These are phyloP conservation scores for Aspergillus conjunctus DNA, from an alignment of 495 filamentous ascomycete species.

Conservation along the genomic window DNA sequence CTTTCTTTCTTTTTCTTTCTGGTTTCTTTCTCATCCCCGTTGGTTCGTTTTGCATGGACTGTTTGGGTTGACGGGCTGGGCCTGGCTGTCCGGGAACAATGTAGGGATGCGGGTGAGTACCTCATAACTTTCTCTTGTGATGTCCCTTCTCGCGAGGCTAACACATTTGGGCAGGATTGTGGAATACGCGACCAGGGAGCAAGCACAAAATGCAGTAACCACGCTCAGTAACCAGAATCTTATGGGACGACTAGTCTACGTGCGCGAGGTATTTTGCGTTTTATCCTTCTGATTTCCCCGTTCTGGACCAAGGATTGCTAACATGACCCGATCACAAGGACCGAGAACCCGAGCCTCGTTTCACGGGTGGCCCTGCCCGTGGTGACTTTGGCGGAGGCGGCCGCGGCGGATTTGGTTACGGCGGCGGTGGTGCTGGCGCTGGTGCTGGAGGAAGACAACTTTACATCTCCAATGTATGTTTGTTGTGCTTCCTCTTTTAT, in stretches of 20 bases:
- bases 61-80: conserved; percentile 99
- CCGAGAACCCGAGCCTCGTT: conserved; percentile 94
- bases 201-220: conserved; percentile 96
- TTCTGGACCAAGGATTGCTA: not conserved
- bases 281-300: not conserved
- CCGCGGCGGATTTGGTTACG: conserved; percentile 43
- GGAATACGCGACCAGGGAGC: conserved; percentile 99
- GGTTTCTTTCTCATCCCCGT: conserved; percentile 32
- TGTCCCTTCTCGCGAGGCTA: conserved; percentile 20
- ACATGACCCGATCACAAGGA: conserved; percentile 56
- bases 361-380: conserved; percentile 72
- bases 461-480: conserved; percentile 97
- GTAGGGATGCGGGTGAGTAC: conserved; percentile 99
- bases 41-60: conserved; percentile 69
- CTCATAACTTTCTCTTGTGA: not conserved
- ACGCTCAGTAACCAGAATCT: conserved; percentile 98
- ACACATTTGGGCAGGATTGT: conserved; percentile 73
- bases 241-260: conserved; percentile 97
- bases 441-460: conserved; percentile 77
- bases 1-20: conserved; percentile 52
- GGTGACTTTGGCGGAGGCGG: conserved; percentile 64
- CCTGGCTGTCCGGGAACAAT: conserved; percentile 78
- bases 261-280: conserved; percentile 77
- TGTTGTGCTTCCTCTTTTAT: conserved; percentile 49
- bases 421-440: conserved; percentile 53